Base-by-base conservation (phyloP, 345 rosid genomes). In the Lepidium didymum region DNA sequence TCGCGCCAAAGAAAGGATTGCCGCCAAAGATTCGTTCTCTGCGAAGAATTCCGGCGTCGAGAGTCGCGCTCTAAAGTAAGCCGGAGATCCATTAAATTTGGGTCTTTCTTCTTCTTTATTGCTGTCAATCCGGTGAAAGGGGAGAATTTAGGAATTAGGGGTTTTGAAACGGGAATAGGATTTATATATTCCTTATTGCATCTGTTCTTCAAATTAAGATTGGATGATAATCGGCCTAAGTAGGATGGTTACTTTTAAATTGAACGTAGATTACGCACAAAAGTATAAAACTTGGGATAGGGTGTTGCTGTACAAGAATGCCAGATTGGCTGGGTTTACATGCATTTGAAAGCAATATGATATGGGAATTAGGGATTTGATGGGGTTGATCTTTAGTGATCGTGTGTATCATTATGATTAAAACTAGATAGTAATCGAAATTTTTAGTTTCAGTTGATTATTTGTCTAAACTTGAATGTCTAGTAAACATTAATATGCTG, bases 21-120 rank as follows among this genome's bases (percentile, higher is more conserved):
- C 81, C 29, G 67, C 85, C 0, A 79, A 53, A 44, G 78, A 86
- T 54, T 62, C 87, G 50, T 90, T 83, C 81, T 77, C 94, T 13
- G 56, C 68, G 57, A 84, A 80, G 54, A 94, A 94, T 71, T 83
- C 93, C 72, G 96, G 97, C 74, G 97, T 91, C 16, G 93, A 87
- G 0, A 69, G 86, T 68, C 97, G 99, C 33, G 81, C 86, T 27
- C 77, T 18, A 52, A 94, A 85, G 99, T 91, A 77, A 29, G 57
- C 19, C 33, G 15, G n/a, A 55, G 47, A 29, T 29, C 36, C 12
- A 18, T 37, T 34, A 12, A 23, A 19, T 42, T 19, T 15, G 1
- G 1, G 33, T 19, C 45, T 65, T 23, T 7, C 25, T 10, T 46
- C 13, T 3, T 16, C 6, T 13, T 31, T 18, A 13, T 46, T 6